Conservation (phyloP, 305 asterid genomes). For the Rubia tinctorum region DNA sequence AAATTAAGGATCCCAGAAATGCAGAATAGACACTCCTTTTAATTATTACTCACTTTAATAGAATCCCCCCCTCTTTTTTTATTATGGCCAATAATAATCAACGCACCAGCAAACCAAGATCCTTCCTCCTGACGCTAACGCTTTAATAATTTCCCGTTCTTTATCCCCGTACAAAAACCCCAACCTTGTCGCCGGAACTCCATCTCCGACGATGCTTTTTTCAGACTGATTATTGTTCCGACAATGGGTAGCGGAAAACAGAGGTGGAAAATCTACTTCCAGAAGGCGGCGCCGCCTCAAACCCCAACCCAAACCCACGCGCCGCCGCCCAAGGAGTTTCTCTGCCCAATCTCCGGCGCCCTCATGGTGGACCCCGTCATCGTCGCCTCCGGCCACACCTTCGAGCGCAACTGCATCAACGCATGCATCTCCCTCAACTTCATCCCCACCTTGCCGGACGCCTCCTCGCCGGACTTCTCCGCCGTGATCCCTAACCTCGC, state of each 20-base stretch:
- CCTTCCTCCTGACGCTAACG: constrained; percentile 11
- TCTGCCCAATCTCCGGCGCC: constrained; percentile 66
- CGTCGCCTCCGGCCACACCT: constrained; percentile 81
- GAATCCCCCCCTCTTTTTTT: background rate
- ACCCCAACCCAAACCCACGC: constrained; percentile 12
- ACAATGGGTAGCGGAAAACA: constrained; percentile 67
- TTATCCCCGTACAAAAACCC: background rate
- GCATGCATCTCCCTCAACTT: constrained; percentile 70
- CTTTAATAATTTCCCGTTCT: background rate
- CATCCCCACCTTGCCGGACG: constrained; percentile 49
- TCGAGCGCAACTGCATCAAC: constrained; percentile 70
- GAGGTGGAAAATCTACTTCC: constrained; percentile 70
- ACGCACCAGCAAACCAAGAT: background rate
- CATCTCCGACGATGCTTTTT: background rate
- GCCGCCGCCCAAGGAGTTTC: constrained; percentile 53
- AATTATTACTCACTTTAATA: background rate
- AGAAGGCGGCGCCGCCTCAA: constrained; percentile 33
- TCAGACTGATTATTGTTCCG: background rate
- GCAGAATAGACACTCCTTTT: constrained; percentile 1
- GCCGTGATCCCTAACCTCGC: constrained; percentile 81
- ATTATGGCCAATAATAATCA: background rate
- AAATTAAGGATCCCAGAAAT: constrained; percentile 5
- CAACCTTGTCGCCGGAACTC: background rate
- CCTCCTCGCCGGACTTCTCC: constrained; percentile 56
- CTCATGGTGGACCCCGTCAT: constrained; percentile 94